These are phyloP conservation scores for Silene latifolia DNA, from an alignment of 148 eudicot genomes.

Conservation along the genomic window DNA sequence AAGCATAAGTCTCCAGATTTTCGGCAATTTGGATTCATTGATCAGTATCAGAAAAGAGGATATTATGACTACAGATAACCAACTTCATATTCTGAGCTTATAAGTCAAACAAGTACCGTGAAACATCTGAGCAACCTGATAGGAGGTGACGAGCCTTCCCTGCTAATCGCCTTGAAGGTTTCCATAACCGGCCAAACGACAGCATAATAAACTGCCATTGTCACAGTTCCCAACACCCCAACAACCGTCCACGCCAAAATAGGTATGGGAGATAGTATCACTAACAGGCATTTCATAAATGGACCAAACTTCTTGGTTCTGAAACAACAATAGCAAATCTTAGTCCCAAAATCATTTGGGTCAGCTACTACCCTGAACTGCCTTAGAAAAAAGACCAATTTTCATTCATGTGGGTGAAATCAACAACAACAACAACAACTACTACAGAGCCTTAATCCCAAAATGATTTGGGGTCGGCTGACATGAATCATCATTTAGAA, in stretches of 20 bases:
- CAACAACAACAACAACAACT: too few relatives aligned
- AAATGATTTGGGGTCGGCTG: too few relatives aligned
- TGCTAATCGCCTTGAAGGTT: constrained; percentile 33
- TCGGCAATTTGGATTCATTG: background rate
- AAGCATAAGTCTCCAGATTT: background rate
- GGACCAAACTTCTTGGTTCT: constrained; percentile 27
- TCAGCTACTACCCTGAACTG: background rate
- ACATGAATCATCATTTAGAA: too few relatives aligned
- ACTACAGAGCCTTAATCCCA: too few relatives aligned
- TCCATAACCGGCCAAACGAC: constrained; percentile 35
- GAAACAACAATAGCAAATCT: background rate
- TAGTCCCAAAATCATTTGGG: background rate
- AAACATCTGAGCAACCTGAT: constrained; percentile 24
- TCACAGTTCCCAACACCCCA: constrained; percentile 29
- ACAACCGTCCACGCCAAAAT: constrained; percentile 33
- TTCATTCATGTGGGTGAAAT: background rate
- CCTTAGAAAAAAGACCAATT: background rate
- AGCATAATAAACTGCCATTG: constrained; percentile 33
- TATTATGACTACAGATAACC: background rate
- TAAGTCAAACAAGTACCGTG: constrained; percentile 15
- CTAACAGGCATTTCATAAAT: constrained; percentile 24
- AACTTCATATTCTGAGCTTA: background rate
- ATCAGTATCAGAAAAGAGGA: background rate
- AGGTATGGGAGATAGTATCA: constrained; percentile 30
- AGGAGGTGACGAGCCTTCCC: constrained; percentile 20